Base-by-base conservation (phyloP, 441 rosid species). In the Isatis lusitanica region DNA sequence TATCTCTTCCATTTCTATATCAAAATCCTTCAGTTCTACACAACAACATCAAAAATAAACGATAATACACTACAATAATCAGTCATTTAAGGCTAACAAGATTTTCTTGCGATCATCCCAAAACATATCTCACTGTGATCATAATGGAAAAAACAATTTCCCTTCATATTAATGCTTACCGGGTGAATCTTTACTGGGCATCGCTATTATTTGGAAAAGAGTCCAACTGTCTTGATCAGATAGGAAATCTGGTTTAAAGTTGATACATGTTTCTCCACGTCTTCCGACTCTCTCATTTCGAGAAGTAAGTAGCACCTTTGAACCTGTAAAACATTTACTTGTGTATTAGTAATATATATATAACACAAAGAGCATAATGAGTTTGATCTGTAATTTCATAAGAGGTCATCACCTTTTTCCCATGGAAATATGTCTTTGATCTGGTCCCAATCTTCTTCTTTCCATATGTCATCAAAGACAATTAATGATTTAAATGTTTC, bases 391-490 rank as follows among this genome's bases (percentile, higher is more conserved):
- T 21, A 21, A n/a, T n/a, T n/a, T n/a, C n/a, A n/a, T n/a, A n/a
- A n/a, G n/a, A n/a, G n/a, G n/a, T n/a, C n/a, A n/a, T n/a, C n/a
- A 31, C 35, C 35, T 31, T 1, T 31, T 4, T 31, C 6, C 7
- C 1, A 5, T 5, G 36, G 36, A 33, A 33, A 33, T 18, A 78
- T 70, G 5, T 13, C 47, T 15, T 56, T 70, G 3, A 79, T 50
- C 39, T 0, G 0, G 40, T 63, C 47, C 81, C 85, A 77, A 0
- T 46, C 63, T 47, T 56, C 38, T 7, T 33, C n/a, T 30, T 16
- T 57, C 81, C 78, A 78, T 6, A 78, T 64, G 17, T 77, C 80
- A 24, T 77, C 80, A 11, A 81, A 9, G 2, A 81, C 63, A 50
- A 78, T 60, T 4, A 81, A 35, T 66, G 79, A 63, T 9, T 55